These are phyloP conservation scores for Albifimbria verrucaria DNA, from an alignment of 2,329 filamentous ascomycete genomes.

Conservation along the genomic window DNA sequence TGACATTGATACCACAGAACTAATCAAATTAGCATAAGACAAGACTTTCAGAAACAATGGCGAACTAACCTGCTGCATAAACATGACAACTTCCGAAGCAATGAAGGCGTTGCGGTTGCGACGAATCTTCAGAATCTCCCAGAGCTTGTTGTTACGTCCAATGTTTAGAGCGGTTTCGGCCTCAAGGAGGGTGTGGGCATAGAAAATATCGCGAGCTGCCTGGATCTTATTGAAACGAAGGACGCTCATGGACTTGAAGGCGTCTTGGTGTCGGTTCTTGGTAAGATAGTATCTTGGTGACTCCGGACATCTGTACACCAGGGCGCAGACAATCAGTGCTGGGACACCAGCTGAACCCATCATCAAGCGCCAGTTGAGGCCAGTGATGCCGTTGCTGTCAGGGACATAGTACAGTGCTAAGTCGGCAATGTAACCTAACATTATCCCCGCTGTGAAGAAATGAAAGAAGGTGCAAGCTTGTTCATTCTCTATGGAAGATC, in stretches of 20 bases:
- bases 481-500: too few relatives aligned
- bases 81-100: slow-evolving; percentile 61
- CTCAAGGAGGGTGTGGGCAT: slow-evolving; percentile 38
- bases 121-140: slow-evolving; percentile 57
- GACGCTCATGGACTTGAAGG: slow-evolving; percentile 39
- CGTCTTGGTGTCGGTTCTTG: slow-evolving; percentile 37
- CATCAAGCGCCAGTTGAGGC: slow-evolving; percentile 41
- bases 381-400: slow-evolving; percentile 46
- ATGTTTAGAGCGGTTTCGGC: slow-evolving; percentile 30
- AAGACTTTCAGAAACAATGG: slow-evolving; percentile 20
- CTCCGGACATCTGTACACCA: slow-evolving; percentile 53
- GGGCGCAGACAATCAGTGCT: slow-evolving; percentile 45
- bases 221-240: slow-evolving; percentile 46
- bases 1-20: slow-evolving; percentile 47
- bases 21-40: slow-evolving; percentile 10
- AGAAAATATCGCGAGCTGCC: slow-evolving; percentile 49
- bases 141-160: slow-evolving; percentile 35
- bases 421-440: slow-evolving; percentile 52
- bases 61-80: slow-evolving; percentile 56
- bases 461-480: too few relatives aligned
- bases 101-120: slow-evolving; percentile 51
- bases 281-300: slow-evolving; percentile 49
- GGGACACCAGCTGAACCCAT: slow-evolving; percentile 52
- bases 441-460: slow-evolving; percentile 34
- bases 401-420: slow-evolving; percentile 48